phyloP scores from a whole-genome alignment of 164 flowering plant species.

The Magnolia changhungtana region DNA sequence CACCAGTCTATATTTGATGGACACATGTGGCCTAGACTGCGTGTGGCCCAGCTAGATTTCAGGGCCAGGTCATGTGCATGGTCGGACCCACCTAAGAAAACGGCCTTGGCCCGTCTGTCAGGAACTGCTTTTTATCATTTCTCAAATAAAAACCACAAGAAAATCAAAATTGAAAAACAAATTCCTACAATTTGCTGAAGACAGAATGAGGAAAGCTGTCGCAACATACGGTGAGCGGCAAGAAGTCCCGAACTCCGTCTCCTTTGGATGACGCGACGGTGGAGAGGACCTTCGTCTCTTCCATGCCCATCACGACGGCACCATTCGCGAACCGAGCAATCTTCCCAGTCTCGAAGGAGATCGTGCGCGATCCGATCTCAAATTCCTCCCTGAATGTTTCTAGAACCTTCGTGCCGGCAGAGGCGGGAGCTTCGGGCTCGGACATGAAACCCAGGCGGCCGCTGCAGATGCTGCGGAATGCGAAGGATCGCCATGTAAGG shows the following conservation, averaged over 20 bases:
- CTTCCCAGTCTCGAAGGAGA: slow-evolving; percentile 77
- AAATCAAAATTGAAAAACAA: too few relatives aligned
- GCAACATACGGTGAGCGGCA: slow-evolving; percentile 81
- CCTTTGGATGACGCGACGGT: slow-evolving; percentile 67
- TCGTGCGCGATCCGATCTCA: slow-evolving; percentile 66
- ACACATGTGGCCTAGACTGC: too few relatives aligned
- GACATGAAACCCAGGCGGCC: slow-evolving; percentile 34
- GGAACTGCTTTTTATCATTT: too few relatives aligned
- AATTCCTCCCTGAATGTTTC: slow-evolving; percentile 74
- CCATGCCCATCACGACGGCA: slow-evolving; percentile 79
- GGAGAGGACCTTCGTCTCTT: slow-evolving; percentile 75
- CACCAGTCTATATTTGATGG: too few relatives aligned
- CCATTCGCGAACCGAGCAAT: slow-evolving; percentile 92
- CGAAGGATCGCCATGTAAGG: slow-evolving; percentile 45
- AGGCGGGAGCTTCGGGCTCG: slow-evolving; percentile 16
- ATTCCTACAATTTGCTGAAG: too few relatives aligned
- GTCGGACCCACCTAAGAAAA: too few relatives aligned
- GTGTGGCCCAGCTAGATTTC: too few relatives aligned
- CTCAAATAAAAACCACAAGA: too few relatives aligned
- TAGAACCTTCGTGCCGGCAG: slow-evolving; percentile 49
- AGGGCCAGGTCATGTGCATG: too few relatives aligned
- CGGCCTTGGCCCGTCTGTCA: too few relatives aligned
- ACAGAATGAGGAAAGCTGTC: too few relatives aligned
- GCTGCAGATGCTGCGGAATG: slow-evolving; percentile 46
- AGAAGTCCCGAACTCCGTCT: slow-evolving; percentile 61